Evolutionary conservation across 495 filamentous ascomycete species (phyloP).

Genomic region (Hypoxylon trugodes): DNA sequence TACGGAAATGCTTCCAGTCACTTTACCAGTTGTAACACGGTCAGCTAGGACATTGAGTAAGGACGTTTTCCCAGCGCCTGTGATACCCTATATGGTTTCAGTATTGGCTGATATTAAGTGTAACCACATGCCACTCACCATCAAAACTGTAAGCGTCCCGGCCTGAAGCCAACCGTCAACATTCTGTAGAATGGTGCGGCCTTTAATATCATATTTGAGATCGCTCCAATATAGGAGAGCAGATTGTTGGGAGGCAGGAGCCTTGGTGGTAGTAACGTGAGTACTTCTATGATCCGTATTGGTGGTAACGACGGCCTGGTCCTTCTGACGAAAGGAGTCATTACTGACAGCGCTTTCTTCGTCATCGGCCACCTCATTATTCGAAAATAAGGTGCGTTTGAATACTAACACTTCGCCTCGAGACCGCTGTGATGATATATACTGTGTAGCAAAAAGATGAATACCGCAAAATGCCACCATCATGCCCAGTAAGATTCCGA

Average conservation of each 20-base stretch:
- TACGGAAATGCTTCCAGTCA: slow-evolving; percentile 71
- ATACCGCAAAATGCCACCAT: slow-evolving; percentile 62
- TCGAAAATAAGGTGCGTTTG: background rate
- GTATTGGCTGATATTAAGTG: background rate
- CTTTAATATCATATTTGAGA: slow-evolving; percentile 76
- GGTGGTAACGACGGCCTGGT: background rate
- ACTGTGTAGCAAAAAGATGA: slow-evolving; percentile 69
- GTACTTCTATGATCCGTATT: background rate
- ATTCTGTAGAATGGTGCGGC: slow-evolving; percentile 68
- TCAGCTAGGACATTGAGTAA: slow-evolving; percentile 71
- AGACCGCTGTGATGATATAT: slow-evolving; percentile 46
- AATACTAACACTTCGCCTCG: slow-evolving; percentile 1
- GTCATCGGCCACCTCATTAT: background rate
- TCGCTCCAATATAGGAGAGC: slow-evolving; percentile 72
- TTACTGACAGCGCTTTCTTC: background rate
- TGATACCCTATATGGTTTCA: slow-evolving; percentile 23
- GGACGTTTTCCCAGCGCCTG: slow-evolving; percentile 70
- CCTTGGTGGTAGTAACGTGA: background rate
- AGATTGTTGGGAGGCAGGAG: background rate
- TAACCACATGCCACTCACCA: slow-evolving; percentile 53
- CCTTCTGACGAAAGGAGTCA: background rate
- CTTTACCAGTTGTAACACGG: slow-evolving; percentile 72
- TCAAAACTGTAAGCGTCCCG: slow-evolving; percentile 77
- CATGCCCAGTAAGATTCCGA: slow-evolving; percentile 22
- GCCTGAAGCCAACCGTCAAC: slow-evolving; percentile 82